Conservation (phyloP, 768 basidiomycete species). For the Amanita phalloides region DNA sequence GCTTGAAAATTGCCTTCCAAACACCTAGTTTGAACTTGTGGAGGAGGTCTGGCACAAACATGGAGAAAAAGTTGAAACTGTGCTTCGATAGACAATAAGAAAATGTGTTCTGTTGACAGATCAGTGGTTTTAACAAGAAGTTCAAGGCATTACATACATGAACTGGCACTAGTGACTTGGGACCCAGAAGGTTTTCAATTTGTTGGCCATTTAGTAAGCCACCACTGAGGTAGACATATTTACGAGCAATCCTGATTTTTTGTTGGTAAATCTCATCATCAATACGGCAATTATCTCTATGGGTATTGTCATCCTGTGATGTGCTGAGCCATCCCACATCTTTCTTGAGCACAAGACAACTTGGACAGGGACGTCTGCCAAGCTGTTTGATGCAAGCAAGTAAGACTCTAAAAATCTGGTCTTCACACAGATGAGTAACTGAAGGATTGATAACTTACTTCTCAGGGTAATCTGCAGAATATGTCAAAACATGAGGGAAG, state of each 20-base stretch:
- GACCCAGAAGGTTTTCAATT: slow-evolving; percentile 12
- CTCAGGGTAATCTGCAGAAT: slow-evolving; percentile 29
- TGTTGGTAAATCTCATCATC: not conserved
- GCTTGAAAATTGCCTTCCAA: slow-evolving; percentile 26
- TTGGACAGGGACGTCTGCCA: slow-evolving; percentile 24
- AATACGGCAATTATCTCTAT: slow-evolving; percentile 6
- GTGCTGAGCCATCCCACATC: slow-evolving; percentile 19
- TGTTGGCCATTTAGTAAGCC: slow-evolving; percentile 10
- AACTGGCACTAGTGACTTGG: slow-evolving; percentile 14
- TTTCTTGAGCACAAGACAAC: slow-evolving; percentile 17
- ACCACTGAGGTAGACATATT: slow-evolving; percentile 14
- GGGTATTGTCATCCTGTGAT: slow-evolving; percentile 10
- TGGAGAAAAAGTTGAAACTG: slow-evolving; percentile 17
- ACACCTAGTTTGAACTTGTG: not conserved
- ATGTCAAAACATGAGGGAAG: slow-evolving; percentile 22
- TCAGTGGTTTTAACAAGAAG: slow-evolving; percentile 14
- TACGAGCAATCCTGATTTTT: slow-evolving; percentile 11
- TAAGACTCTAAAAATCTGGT: no score
- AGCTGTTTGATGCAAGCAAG: slow-evolving; percentile 20
- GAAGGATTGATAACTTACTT: slow-evolving; percentile 6
- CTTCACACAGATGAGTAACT: no score
- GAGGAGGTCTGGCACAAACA: slow-evolving; percentile 17
- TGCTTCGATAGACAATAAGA: slow-evolving; percentile 8
- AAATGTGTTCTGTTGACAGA: slow-evolving; percentile 13
- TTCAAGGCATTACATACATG: slow-evolving; percentile 14